Evolutionary conservation across 2,329 filamentous ascomycete species (phyloP), one percentile per base, ranked within the genome.

Genomic region (Huntiella savannae): DNA sequence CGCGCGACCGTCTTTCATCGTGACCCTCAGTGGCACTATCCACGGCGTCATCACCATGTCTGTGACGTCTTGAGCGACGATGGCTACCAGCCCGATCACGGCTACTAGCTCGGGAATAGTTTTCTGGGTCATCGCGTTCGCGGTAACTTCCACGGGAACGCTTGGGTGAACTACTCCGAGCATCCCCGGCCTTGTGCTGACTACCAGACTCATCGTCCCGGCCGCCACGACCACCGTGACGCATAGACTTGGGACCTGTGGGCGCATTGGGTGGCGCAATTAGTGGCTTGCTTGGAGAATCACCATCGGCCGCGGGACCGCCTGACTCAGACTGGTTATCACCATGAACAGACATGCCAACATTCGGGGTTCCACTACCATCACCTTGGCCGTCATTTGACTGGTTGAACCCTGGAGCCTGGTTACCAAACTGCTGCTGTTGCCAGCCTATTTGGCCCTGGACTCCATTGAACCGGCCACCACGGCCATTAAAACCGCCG

Each of bases 181-280:
- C 68, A 10, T 43, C 42, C 2, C 49, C 42, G 28, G 37, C 37
- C 13, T 22, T 33, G 22, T 37, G 38, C 16, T 37, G 41, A n/a
- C 35, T 47, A 8, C 28, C 41, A n/a, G 32, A 33, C 52, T 64
- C 63, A 53, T 60, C 61, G 34, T 70, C 62, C 52, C 60, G 68
- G 56, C 63, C 66, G 35, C 68, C 69, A 52, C 67, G 62, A 17
- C 71, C 71, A 28, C 86, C 85, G 61, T 91, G 81, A 52, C 88
- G 75, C 84, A 96, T 93, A 13, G 91, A 91, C 62, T 91, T 87
- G 41, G 91, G 91, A 7, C 87, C 91, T 46, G 82, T 93, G 22
- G 91, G 91, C 22, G 91, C 91, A 63, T 70, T 84, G 3, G 47
- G 16, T 16, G 28, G 12, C 11, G 32, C 11, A 28, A 28, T 28